Evolutionary conservation across 257 asterid species (phyloP).

Genomic region (Solanum ahanhuiri): DNA sequence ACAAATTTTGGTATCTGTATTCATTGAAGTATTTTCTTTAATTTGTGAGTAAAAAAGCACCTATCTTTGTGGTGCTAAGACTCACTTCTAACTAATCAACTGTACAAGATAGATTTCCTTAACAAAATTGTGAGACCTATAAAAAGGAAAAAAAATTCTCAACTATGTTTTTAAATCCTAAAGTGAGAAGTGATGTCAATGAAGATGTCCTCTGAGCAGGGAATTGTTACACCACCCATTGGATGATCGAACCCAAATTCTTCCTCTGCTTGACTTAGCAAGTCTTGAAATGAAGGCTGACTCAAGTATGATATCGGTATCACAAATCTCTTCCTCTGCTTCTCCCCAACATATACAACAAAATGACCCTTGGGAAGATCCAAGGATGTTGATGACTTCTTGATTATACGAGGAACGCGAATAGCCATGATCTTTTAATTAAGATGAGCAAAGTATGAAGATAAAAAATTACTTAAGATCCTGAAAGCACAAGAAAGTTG

Average conservation of each 20-base stretch:
- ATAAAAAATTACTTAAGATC: neutral
- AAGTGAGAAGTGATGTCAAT: constrained; percentile 17
- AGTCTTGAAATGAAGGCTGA: constrained; percentile 31
- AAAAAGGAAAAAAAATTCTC: neutral
- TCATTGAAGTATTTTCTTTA: neutral
- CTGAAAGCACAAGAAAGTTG: neutral
- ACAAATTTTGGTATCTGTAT: neutral
- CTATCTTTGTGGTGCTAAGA: neutral
- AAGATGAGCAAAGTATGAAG: neutral
- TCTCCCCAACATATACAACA: constrained; percentile 47
- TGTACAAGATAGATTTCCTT: neutral
- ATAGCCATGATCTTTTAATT: neutral
- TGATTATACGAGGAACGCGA: neutral
- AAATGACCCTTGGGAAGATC: constrained; percentile 50
- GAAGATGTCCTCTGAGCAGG: constrained; percentile 28
- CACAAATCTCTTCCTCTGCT: constrained; percentile 24
- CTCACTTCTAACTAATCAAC: neutral
- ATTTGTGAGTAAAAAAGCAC: neutral
- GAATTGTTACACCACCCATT: constrained; percentile 50
- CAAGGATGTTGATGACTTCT: neutral
- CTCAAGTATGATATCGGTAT: constrained; percentile 28
- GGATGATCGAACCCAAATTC: constrained; percentile 39
- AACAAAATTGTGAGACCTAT: neutral
- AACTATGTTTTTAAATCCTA: neutral
- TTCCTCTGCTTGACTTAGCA: constrained; percentile 28